Conservation (phyloP, 2,329 filamentous ascomycete species). For the Bisporella sp. region DNA sequence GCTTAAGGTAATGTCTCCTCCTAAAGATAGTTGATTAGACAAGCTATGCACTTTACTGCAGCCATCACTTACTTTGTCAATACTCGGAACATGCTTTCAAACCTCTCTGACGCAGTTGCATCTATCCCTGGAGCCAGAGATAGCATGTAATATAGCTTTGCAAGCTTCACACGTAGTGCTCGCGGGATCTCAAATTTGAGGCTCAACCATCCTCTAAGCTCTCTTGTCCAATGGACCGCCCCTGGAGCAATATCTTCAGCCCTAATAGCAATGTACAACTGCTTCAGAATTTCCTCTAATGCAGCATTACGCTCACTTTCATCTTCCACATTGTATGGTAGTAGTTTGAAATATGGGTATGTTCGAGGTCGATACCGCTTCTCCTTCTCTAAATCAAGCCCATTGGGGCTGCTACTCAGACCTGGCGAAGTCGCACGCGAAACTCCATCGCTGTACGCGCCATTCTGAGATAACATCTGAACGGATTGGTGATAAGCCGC, state of each 20-base stretch:
- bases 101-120: slow-evolving; percentile 73
- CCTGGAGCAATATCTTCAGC: slow-evolving; percentile 92
- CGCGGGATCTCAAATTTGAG: slow-evolving; percentile 96
- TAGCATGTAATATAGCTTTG: slow-evolving; percentile 91
- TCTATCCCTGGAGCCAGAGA: slow-evolving; percentile 86
- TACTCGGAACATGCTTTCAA: slow-evolving; percentile 93
- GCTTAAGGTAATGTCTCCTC: slow-evolving; percentile 91
- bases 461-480: slow-evolving; percentile 20
- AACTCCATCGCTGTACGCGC: slow-evolving; percentile 51
- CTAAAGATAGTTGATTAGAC: slow-evolving; percentile 36
- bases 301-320: slow-evolving; percentile 71
- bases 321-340: slow-evolving; percentile 84
- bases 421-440: slow-evolving; percentile 85
- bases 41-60: slow-evolving; percentile 19
- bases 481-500: slow-evolving; percentile 23
- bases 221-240: slow-evolving; percentile 92
- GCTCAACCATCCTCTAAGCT: slow-evolving; percentile 89
- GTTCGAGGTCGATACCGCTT: slow-evolving; percentile 76
- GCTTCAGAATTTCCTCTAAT: slow-evolving; percentile 80
- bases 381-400: slow-evolving; percentile 44
- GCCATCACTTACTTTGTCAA: slow-evolving; percentile 70
- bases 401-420: slow-evolving; percentile 40
- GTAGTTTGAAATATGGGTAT: slow-evolving; percentile 84
- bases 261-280: slow-evolving; percentile 85
- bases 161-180: slow-evolving; percentile 73